Base-by-base conservation (phyloP, 805 yeast genomes). In the Kazachstania taianensis region DNA sequence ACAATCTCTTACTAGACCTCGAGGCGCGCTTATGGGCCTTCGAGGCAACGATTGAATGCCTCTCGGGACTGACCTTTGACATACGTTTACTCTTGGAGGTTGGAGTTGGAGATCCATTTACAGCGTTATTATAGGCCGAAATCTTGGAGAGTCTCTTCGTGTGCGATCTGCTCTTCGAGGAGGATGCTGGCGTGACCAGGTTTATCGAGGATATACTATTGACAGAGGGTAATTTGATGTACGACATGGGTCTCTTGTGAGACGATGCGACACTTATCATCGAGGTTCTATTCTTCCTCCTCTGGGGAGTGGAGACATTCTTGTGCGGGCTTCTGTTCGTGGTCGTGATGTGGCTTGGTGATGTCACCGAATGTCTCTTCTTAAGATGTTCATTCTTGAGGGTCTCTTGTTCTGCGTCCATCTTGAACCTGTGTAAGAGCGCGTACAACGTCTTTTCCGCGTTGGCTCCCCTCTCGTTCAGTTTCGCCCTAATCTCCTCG, bases 361-460 rank as follows among this genome's bases (percentile, higher is more conserved):
- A 36, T 15, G 41, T 37, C 10, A 43, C 52, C 25, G 61, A 42
- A 59, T 57, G 30, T 65, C 68, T 25, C 67, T 70, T 49, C 61
- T 63, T 32, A 57, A 62, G 37, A 59, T 62, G 46, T 63, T 60
- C 33, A 48, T 60, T 50, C 41, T 49, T 42, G 36, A 44, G 8
- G 31, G 35, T 41, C 35, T 60, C 60, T 38, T 54, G 44, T 44
- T 60, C 46, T 10, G 57, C 53, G 39, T 80, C 86, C 42, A 72
- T 73, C 42, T 92, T 68, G 57, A 84, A 85, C 45, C 81, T 73
- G 65, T 75, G 63, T 43, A 84, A 63, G 30, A 85, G 59, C 44
- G 81, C 81, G 59, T 84, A 84, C 49, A 84, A 79, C 31, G 84
- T 76, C 65, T 84, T 84, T 48, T 84, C 94, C 1, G 86, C 70